Evolutionary conservation across 164 flowering plant genomes (phyloP).

Genomic region (Nymphaea colorata): DNA sequence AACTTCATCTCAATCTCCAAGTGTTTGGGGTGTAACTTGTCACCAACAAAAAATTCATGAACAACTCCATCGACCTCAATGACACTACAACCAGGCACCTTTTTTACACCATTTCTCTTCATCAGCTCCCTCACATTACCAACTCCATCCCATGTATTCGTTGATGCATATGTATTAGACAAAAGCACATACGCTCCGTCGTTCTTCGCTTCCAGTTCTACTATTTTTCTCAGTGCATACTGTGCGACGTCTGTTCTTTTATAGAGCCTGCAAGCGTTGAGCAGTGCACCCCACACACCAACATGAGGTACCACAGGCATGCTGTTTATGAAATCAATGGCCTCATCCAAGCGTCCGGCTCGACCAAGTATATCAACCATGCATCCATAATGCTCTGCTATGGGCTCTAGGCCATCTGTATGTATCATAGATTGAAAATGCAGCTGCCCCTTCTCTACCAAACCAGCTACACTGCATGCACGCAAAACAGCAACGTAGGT

Average conservation of each 20-base stretch:
- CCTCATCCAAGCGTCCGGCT: conserved; percentile 41
- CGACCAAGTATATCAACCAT: conserved; percentile 49
- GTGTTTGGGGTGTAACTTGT: conserved; percentile 31
- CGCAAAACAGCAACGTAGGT: conserved; percentile 35
- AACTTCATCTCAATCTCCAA: conserved; percentile 23
- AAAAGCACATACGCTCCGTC: conserved; percentile 41
- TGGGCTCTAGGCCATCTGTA: conserved; percentile 30
- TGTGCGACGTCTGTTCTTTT: conserved; percentile 33
- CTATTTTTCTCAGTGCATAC: conserved; percentile 29
- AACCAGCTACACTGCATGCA: conserved; percentile 43
- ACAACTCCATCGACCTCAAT: conserved; percentile 40
- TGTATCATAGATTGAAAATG: conserved; percentile 32
- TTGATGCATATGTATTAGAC: conserved; percentile 39
- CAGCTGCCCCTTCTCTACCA: conserved; percentile 28
- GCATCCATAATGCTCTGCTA: conserved; percentile 53
- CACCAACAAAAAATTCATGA: conserved; percentile 46
- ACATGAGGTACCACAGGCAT: conserved; percentile 51
- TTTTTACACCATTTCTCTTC: conserved; percentile 30
- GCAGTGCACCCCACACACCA: conserved; percentile 55
- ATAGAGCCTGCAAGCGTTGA: conserved; percentile 37
- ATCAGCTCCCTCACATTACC: conserved; percentile 25
- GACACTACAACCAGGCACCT: conserved; percentile 46
- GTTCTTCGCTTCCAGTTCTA: conserved; percentile 34
- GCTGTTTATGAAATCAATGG: conserved; percentile 25
- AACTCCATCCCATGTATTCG: conserved; percentile 31